These are phyloP conservation scores for Russula vinacea DNA, from an alignment of 768 basidiomycete species.

Conservation along the genomic window DNA sequence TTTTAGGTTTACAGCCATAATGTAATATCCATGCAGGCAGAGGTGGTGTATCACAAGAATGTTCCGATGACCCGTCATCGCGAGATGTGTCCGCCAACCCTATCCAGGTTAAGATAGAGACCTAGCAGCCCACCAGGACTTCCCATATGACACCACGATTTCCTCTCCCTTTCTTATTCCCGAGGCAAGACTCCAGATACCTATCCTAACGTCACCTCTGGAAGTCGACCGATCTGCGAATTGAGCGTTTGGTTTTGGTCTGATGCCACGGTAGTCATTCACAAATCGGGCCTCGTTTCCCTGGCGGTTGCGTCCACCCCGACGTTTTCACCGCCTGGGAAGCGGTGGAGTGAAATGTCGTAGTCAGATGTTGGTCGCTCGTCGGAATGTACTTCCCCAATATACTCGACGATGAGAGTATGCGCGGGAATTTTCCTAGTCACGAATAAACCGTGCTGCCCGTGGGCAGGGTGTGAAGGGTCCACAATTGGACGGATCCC, in stretches of 20 bases:
- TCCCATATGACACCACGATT: slow-evolving; percentile 85
- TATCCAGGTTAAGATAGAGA: slow-evolving; percentile 13
- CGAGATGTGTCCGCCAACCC: slow-evolving; percentile 15
- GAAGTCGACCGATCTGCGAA: slow-evolving; percentile 57
- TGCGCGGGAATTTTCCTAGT: slow-evolving; percentile 62
- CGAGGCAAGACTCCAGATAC: slow-evolving; percentile 62
- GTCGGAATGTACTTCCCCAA: slow-evolving; percentile 82
- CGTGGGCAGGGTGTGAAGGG: slow-evolving; percentile 58
- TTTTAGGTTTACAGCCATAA: slow-evolving; percentile 16
- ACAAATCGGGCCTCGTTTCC: slow-evolving; percentile 89
- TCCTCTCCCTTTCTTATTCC: slow-evolving; percentile 77
- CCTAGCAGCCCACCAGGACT: slow-evolving; percentile 73
- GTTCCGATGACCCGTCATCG: slow-evolving; percentile 8
- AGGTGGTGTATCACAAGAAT: slow-evolving; percentile 5
- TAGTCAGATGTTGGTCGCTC: slow-evolving; percentile 75
- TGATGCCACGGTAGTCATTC: slow-evolving; percentile 87
- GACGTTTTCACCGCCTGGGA: slow-evolving; percentile 52
- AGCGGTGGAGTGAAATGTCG: slow-evolving; percentile 75
- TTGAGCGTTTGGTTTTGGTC: slow-evolving; percentile 60
- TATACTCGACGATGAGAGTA: slow-evolving; percentile 73
- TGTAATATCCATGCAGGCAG: slow-evolving; percentile 16
- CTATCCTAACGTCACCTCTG: slow-evolving; percentile 68
- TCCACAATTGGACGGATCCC: slow-evolving; percentile 56
- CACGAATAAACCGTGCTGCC: slow-evolving; percentile 81
- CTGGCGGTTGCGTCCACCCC: slow-evolving; percentile 70